Evolutionary conservation across 257 asterid species (phyloP).

Genomic region (Jaltomata sinuosa): DNA sequence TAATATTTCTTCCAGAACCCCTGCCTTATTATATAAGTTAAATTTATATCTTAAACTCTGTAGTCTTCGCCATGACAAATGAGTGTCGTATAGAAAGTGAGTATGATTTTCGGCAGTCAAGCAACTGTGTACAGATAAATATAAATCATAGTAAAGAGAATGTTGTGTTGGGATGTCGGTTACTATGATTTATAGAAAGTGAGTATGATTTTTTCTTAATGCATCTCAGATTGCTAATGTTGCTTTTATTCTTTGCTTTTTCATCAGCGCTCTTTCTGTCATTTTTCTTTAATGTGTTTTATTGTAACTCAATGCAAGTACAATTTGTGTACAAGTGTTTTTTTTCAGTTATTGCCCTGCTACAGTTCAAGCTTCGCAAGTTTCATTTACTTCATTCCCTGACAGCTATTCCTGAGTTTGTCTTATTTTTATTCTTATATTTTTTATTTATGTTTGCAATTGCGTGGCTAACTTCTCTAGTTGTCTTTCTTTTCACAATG

Average conservation of each 20-base stretch:
- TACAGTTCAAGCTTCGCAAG: not conserved
- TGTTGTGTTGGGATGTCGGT: conserved; percentile 75
- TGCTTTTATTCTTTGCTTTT: not conserved
- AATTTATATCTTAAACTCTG: not conserved
- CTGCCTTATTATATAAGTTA: not conserved
- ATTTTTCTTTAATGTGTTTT: not conserved
- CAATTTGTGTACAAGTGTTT: not conserved
- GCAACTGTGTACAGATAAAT: not conserved
- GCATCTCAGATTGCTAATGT: not conserved
- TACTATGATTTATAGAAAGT: conserved; percentile 83
- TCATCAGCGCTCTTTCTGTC: not conserved
- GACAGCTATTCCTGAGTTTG: not conserved
- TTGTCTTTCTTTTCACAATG: not conserved
- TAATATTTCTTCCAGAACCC: not conserved
- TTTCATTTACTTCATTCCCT: not conserved
- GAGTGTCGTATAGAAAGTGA: not conserved
- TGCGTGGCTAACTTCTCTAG: not conserved
- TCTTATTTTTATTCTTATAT: not conserved
- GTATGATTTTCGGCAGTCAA: not conserved
- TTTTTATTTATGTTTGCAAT: not conserved
- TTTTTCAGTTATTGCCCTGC: not conserved
- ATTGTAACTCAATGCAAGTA: not conserved
- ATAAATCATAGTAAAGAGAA: too few relatives aligned
- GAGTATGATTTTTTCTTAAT: not conserved
- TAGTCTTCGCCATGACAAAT: not conserved